Evolutionary conservation across 2,329 filamentous ascomycete genomes (phyloP), one percentile per base, ranked within the genome.

Genomic region (Drechslerella coelobrocha): DNA sequence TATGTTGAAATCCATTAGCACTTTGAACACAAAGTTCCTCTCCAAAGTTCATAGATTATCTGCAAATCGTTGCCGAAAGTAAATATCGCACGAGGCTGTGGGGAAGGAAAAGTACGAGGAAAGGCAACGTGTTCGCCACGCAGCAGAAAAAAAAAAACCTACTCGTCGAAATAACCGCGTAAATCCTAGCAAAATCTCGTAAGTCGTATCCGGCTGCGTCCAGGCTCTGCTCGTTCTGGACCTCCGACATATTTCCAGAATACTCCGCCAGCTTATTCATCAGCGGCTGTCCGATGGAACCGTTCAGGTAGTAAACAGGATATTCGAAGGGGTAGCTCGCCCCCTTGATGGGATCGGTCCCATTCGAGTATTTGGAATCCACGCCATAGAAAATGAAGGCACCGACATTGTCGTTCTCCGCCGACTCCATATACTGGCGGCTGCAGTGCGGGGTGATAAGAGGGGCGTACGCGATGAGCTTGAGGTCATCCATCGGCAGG

Each of bases 291-390:
- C 92, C 93, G 19, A 85, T 83, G 8, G 81, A 79, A 5, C 89
- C 87, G 0, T 91, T 85, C 14, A 97, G 81, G 41, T 90, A 92
- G 79, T 94, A 97, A 10, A 96, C 86, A 0, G 93, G 92, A 75
- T 87, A 96, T 26, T 84, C 82, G 53, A 74, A 80, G 0, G 82
- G 77, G 43, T 89, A 86, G 61, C 85, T 85, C 9, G 84, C 81
- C 2, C 85, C 80, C 3, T 92, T 90, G 0, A 92, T 90, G 52
- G 84, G 83, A 2, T 79, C 80, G 2, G 84, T 84, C 14, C 80
- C 81, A 73, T 84, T 83, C 17, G 66, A 71, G 31, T 63, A 63
- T 1, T 50, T 60, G 4, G 24, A 4, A 7, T 59, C 51, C 68
- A 83, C 81, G 2, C 86, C 84, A 77, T 88, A 89, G 74, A 89